Percentiles rank a stretch among this genome's conserved stretches.
Evolutionary conservation across 129 eudicot species (phyloP).

Genomic region (Flaveria brownii): DNA sequence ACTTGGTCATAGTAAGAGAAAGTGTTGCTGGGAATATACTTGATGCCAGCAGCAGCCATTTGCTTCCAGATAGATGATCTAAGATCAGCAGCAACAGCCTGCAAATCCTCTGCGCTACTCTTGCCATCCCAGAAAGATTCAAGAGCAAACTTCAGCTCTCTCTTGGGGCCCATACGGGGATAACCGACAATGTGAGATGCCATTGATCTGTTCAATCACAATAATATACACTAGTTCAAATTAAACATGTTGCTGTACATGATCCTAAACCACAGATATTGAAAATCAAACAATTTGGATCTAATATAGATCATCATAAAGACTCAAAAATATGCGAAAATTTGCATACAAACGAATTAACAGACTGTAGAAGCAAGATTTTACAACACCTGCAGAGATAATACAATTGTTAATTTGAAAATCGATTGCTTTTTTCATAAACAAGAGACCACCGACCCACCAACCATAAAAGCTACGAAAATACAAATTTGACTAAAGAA

Average conservation of each 20-base stretch:
- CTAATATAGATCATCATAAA: not conserved
- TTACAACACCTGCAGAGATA: not conserved
- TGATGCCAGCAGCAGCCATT: slow-evolving; percentile 90
- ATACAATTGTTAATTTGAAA: not conserved
- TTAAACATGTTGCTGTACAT: not conserved
- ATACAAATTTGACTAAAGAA: slow-evolving; percentile 16
- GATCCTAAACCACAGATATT: not conserved
- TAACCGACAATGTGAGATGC: slow-evolving; percentile 98
- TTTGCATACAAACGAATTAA: not conserved
- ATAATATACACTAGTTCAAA: not conserved
- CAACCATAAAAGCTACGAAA: slow-evolving; percentile 19
- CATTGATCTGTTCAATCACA: slow-evolving; percentile 57
- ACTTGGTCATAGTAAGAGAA: slow-evolving; percentile 95
- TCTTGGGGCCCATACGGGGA: slow-evolving; percentile 99
- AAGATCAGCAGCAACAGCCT: slow-evolving; percentile 86
- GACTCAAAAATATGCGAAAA: not conserved
- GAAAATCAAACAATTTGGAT: not conserved
- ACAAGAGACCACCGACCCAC: slow-evolving; percentile 12
- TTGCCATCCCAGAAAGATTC: slow-evolving; percentile 99
- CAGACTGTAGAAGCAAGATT: not conserved
- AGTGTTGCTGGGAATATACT: slow-evolving; percentile 97
- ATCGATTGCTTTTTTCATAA: slow-evolving; percentile 7
- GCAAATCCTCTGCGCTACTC: slow-evolving; percentile 90
- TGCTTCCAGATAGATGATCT: slow-evolving; percentile 97
- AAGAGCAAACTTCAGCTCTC: slow-evolving; percentile 97